phyloP scores from a whole-genome alignment of 192 early-diverging fungal genomes.

The Spizellomyces sp. region DNA sequence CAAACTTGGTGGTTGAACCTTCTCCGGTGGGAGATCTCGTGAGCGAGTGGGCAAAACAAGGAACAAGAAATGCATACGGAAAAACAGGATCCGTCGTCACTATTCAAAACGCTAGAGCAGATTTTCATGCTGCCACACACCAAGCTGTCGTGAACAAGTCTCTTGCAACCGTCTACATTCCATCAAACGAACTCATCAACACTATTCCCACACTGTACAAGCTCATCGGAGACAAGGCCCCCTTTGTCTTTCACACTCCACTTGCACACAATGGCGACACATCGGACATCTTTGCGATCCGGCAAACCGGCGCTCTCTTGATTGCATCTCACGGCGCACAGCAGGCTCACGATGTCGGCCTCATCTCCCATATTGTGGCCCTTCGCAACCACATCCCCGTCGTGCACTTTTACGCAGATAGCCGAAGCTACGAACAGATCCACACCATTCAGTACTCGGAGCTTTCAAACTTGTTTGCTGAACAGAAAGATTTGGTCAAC shows the following conservation, averaged over 20 bases:
- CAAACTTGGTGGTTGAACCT: conserved; percentile 1
- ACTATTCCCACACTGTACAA: conserved; percentile 35
- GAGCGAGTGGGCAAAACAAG: conserved; percentile 11
- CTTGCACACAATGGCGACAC: conserved; percentile 38
- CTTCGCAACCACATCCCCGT: conserved; percentile 57
- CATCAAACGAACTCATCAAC: conserved; percentile 32
- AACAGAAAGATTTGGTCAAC: conserved; percentile 3
- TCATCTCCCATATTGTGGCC: conserved; percentile 75
- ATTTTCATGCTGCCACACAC: conserved; percentile 14
- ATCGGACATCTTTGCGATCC: conserved; percentile 70
- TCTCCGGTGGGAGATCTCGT: conserved; percentile 9
- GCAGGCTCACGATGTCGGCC: conserved; percentile 79
- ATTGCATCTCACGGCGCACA: conserved; percentile 74
- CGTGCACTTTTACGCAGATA: conserved; percentile 66
- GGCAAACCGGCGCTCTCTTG: conserved; percentile 72
- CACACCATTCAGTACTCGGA: conserved; percentile 72
- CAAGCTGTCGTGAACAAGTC: neutral
- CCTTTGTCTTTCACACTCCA: conserved; percentile 59
- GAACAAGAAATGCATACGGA: conserved; percentile 17
- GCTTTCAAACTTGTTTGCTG: neutral
- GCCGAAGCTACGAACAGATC: conserved; percentile 46
- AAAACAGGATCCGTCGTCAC: neutral
- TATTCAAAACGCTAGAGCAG: conserved; percentile 27
- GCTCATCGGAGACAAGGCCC: conserved; percentile 45
- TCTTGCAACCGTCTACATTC: conserved; percentile 17